A percentile compares a stretch with the other conserved stretches of the same genome.
These are phyloP conservation scores for Multifurca ochricompacta DNA, from an alignment of 768 basidiomycete species.

Conservation along the genomic window DNA sequence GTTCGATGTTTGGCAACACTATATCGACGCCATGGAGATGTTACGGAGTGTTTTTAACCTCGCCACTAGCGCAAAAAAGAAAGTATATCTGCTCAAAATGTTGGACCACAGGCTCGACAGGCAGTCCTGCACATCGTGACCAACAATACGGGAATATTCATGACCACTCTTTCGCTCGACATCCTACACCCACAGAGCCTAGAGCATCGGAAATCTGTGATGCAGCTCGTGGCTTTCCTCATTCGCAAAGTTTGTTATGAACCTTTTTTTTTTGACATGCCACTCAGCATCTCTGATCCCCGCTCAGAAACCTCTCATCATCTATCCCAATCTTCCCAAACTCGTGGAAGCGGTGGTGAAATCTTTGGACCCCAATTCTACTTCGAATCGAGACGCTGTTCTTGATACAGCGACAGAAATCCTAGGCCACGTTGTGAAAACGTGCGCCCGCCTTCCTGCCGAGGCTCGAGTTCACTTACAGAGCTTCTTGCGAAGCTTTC, in stretches of 20 bases:
- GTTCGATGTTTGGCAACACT: slow-evolving; percentile 91
- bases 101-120: slow-evolving; percentile 68
- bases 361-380: slow-evolving; percentile 88
- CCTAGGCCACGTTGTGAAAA: slow-evolving; percentile 87
- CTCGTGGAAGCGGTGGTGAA: slow-evolving; percentile 94
- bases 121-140: slow-evolving; percentile 83
- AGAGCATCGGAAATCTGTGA: slow-evolving; percentile 75
- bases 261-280: background rate
- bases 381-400: slow-evolving; percentile 69
- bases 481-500: slow-evolving; percentile 49
- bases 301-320: slow-evolving; percentile 69
- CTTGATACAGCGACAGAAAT: slow-evolving; percentile 91
- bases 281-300: background rate
- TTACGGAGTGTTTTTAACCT: slow-evolving; percentile 76
- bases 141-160: slow-evolving; percentile 80
- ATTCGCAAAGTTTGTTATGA: slow-evolving; percentile 64
- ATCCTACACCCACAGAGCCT: slow-evolving; percentile 70
- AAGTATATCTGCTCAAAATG: slow-evolving; percentile 56
- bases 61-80: slow-evolving; percentile 70
- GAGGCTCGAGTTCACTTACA: background rate
- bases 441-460: slow-evolving; percentile 39
- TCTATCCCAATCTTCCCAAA: slow-evolving; percentile 76
- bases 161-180: slow-evolving; percentile 88
- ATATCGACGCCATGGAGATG: slow-evolving; percentile 84
- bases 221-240: slow-evolving; percentile 90